Conservation (phyloP, 768 basidiomycete species). For the Mycena latifolia region DNA sequence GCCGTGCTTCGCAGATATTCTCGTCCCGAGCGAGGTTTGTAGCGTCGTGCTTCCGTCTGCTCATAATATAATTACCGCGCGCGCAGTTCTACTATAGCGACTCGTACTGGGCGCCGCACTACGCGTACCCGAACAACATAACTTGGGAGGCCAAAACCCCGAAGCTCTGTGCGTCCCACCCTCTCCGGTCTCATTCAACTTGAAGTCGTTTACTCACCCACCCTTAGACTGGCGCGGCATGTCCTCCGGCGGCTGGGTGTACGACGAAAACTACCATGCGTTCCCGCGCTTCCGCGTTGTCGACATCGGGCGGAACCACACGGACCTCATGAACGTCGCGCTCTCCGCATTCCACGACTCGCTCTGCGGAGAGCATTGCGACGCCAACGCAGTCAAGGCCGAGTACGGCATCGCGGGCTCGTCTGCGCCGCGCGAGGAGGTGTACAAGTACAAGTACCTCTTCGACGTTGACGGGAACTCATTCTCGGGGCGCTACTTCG, state of each 20-base stretch:
- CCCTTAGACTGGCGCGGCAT: slow-evolving; percentile 29
- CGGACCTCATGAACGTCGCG: slow-evolving; percentile 26
- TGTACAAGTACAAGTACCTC: slow-evolving; percentile 34
- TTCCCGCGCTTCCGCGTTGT: slow-evolving; percentile 32
- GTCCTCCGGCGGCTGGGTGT: slow-evolving; percentile 28
- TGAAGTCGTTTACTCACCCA: neutral
- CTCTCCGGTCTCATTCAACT: neutral
- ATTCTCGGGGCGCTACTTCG: slow-evolving; percentile 32
- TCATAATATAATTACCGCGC: neutral
- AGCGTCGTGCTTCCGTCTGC: neutral
- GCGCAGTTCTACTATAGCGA: slow-evolving; percentile 32
- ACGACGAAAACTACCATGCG: slow-evolving; percentile 28
- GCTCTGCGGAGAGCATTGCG: slow-evolving; percentile 32
- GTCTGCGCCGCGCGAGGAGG: slow-evolving; percentile 28
- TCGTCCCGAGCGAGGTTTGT: slow-evolving; percentile 36
- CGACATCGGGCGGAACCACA: slow-evolving; percentile 29
- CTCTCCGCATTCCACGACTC: slow-evolving; percentile 27
- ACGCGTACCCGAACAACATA: slow-evolving; percentile 29
- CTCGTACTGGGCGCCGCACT: slow-evolving; percentile 28
- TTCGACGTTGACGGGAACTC: slow-evolving; percentile 35
- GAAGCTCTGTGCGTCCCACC: slow-evolving; percentile 16
- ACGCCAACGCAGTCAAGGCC: slow-evolving; percentile 11
- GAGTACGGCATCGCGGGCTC: slow-evolving; percentile 23
- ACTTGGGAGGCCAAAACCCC: slow-evolving; percentile 23
- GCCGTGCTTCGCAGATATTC: slow-evolving; percentile 37